phyloP scores from a whole-genome alignment of 78 protist genomes.

The Tieghemostelium lacteum region DNA sequence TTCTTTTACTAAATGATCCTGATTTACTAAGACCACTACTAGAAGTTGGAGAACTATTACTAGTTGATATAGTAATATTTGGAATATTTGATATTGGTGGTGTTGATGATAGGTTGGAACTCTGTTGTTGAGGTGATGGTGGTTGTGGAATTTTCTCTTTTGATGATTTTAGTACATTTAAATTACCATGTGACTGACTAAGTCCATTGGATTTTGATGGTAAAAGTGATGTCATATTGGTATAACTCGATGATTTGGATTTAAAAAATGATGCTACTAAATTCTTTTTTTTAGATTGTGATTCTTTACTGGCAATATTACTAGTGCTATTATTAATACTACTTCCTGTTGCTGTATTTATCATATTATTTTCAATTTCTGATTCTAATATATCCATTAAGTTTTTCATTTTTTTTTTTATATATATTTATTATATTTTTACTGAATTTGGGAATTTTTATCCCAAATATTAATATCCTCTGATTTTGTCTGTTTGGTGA shows the following conservation, averaged over 20 bases:
- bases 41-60: not conserved
- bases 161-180: not conserved
- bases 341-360: not conserved
- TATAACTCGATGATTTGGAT: slow-evolving; percentile 19
- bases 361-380: not conserved
- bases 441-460: too few relatives aligned
- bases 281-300: slow-evolving; percentile 12
- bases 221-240: slow-evolving; percentile 4
- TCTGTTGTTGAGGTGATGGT: not conserved
- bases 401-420: not conserved
- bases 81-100: not conserved
- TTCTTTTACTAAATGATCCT: too few relatives aligned
- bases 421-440: too few relatives aligned
- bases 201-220: too few relatives aligned
- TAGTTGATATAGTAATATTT: not conserved
- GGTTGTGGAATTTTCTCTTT: not conserved
- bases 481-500: too few relatives aligned
- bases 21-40: too few relatives aligned
- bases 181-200: too few relatives aligned
- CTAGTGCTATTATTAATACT: not conserved
- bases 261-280: slow-evolving; percentile 24
- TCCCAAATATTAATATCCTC: too few relatives aligned
- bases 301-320: not conserved
- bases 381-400: not conserved
- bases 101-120: not conserved